phyloP scores from a whole-genome alignment of 2,329 filamentous ascomycete species.

The Colletotrichum chrysophilum region DNA sequence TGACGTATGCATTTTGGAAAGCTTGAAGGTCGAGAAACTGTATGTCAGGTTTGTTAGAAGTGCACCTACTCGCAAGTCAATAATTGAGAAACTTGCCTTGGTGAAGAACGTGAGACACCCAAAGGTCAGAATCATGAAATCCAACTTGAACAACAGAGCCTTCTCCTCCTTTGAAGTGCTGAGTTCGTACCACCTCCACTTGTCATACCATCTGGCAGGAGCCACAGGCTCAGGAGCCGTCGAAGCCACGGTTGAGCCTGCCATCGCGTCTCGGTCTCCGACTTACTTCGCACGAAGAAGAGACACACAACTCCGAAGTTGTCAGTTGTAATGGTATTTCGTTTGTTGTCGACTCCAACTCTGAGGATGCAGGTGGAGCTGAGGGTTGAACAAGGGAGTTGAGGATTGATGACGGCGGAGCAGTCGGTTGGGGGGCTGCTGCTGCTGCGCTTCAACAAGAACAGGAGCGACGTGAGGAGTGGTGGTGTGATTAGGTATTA shows the following conservation, averaged over 20 bases:
- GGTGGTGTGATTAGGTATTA: constrained; percentile 10
- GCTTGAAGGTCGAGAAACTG: constrained; percentile 15
- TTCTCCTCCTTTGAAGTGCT: constrained; percentile 36
- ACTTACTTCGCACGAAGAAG: not conserved
- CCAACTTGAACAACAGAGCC: constrained; percentile 60
- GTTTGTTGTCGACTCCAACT: not conserved
- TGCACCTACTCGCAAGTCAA: not conserved
- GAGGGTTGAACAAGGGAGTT: not conserved
- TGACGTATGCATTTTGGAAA: constrained; percentile 40
- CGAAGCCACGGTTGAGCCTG: not conserved
- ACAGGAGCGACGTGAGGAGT: not conserved
- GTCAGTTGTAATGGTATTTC: not conserved
- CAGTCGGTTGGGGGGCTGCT: not conserved
- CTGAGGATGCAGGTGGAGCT: not conserved
- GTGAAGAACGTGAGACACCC: constrained; percentile 64
- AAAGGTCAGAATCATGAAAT: constrained; percentile 69
- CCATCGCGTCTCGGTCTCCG: not conserved
- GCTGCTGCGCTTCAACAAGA: not conserved
- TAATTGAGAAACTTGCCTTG: constrained; percentile 42
- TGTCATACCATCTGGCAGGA: not conserved
- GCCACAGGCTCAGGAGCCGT: not conserved
- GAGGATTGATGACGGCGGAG: not conserved
- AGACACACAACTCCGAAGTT: not conserved
- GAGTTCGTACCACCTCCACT: constrained; percentile 7
- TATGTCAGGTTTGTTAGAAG: too few relatives aligned